Percentiles rank a stretch among this genome's conserved stretches.
Conservation (phyloP, 2,329 filamentous ascomycete genomes). For the Xylaria sp. region DNA sequence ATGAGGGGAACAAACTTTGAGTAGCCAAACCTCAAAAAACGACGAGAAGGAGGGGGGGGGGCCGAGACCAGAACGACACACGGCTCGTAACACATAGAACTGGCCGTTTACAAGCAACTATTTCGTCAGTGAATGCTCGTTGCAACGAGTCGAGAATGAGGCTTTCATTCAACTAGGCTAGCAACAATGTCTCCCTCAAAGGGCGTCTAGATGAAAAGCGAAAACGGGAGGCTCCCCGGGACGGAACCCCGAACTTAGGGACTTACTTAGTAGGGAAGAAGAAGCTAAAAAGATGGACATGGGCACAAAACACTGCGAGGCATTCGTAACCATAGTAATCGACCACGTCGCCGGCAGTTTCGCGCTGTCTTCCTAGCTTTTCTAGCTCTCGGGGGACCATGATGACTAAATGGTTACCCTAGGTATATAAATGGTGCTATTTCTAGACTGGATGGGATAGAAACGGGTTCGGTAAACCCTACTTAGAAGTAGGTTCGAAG, state of each 20-base stretch:
- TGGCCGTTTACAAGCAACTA: background rate
- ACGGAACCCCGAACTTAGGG: slow-evolving; percentile 21
- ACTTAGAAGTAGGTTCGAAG: slow-evolving; percentile 27
- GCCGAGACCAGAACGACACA: background rate
- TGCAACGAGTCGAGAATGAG: slow-evolving; percentile 28
- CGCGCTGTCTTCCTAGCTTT: too few relatives aligned
- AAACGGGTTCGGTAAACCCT: slow-evolving; percentile 4
- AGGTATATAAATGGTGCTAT: background rate
- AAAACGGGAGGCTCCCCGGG: slow-evolving; percentile 25
- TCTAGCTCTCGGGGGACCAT: slow-evolving; percentile 32
- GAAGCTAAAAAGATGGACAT: slow-evolving; percentile 19
- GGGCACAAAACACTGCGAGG: slow-evolving; percentile 8
- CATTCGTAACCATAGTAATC: slow-evolving; percentile 36
- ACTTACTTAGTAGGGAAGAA: slow-evolving; percentile 28
- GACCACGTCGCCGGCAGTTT: slow-evolving; percentile 31
- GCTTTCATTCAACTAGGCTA: slow-evolving; percentile 2
- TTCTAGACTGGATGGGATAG: slow-evolving; percentile 2
- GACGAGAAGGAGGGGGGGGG: slow-evolving; percentile 3
- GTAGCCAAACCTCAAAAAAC: slow-evolving; percentile 19
- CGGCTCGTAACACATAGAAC: background rate
- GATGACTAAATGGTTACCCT: slow-evolving; percentile 19
- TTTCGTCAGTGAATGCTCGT: slow-evolving; percentile 7
- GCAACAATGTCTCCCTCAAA: slow-evolving; percentile 2
- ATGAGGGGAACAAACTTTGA: slow-evolving; percentile 40
- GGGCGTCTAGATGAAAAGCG: slow-evolving; percentile 16